These are phyloP conservation scores for Penicillium manginii DNA, from an alignment of 495 filamentous ascomycete genomes.

Conservation along the genomic window DNA sequence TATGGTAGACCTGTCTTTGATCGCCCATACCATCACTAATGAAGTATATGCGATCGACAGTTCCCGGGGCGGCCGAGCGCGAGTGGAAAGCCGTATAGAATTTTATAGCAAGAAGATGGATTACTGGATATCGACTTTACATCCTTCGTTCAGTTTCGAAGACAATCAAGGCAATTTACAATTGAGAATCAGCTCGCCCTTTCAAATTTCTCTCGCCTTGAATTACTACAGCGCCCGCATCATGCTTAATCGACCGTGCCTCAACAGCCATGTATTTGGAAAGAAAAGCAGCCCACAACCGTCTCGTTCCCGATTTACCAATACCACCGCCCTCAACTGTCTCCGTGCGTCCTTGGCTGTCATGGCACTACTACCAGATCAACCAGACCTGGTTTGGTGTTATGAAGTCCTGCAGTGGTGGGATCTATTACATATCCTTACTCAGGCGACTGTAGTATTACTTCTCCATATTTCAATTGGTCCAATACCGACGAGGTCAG, in stretches of 20 bases:
- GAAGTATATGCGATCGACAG: background rate
- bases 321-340: conserved; percentile 57
- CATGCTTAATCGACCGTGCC: conserved; percentile 62
- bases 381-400: conserved; percentile 12
- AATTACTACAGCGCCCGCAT: conserved; percentile 61
- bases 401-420: conserved; percentile 58
- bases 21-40: background rate
- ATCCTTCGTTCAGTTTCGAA: background rate
- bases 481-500: background rate
- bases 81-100: background rate
- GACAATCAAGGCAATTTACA: conserved; percentile 26
- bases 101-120: background rate
- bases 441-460: conserved; percentile 61
- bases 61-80: background rate
- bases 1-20: background rate
- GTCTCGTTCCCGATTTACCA: conserved; percentile 39
- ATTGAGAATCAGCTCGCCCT: conserved; percentile 39
- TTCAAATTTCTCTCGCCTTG: conserved; percentile 38
- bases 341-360: conserved; percentile 44
- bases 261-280: conserved; percentile 53
- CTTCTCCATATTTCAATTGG: conserved; percentile 58
- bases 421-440: conserved; percentile 63
- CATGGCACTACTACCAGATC: conserved; percentile 45
- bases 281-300: background rate
- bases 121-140: background rate